Conservation (phyloP, 495 filamentous ascomycete species). For the Xanthoparmelia taractica region DNA sequence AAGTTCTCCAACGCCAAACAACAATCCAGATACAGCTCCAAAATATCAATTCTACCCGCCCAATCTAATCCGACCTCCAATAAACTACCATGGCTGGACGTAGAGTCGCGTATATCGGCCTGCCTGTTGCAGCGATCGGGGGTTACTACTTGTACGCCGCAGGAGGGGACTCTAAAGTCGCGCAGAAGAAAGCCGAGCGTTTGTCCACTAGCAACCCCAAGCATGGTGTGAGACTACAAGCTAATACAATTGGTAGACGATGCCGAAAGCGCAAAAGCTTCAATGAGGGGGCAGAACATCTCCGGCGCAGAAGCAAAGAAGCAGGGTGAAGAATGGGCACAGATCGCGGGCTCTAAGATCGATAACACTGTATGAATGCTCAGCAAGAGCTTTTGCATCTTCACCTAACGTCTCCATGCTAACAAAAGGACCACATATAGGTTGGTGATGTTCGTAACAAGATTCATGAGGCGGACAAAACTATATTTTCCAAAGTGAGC, state of each 20-base stretch:
- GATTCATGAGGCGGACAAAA: conserved; percentile 21
- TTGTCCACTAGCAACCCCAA: conserved; percentile 23
- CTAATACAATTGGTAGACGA: conserved; percentile 18
- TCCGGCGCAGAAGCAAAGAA: conserved; percentile 47
- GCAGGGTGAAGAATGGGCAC: conserved; percentile 41
- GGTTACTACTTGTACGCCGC: conserved; percentile 92
- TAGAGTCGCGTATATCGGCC: conserved; percentile 38
- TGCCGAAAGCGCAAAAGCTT: conserved; percentile 51
- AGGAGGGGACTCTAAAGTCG: conserved; percentile 72
- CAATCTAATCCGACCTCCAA: background rate
- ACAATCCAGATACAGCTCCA: background rate
- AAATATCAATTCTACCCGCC: background rate
- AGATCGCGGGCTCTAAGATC: conserved; percentile 46
- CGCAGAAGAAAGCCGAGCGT: conserved; percentile 80
- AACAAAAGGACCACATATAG: conserved; percentile 35
- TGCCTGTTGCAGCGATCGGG: conserved; percentile 55
- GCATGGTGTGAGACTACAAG: background rate
- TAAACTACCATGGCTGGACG: conserved; percentile 17
- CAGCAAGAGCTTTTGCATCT: too few relatives aligned
- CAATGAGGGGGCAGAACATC: conserved; percentile 53
- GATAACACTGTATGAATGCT: conserved; percentile 46
- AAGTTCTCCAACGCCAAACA: conserved; percentile 4
- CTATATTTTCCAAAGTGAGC: conserved; percentile 17
- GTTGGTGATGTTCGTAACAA: conserved; percentile 49
- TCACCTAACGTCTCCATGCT: too few relatives aligned